Evolutionary conservation across 805 yeast species (phyloP).

Genomic region (Teunomyces tritomae): DNA sequence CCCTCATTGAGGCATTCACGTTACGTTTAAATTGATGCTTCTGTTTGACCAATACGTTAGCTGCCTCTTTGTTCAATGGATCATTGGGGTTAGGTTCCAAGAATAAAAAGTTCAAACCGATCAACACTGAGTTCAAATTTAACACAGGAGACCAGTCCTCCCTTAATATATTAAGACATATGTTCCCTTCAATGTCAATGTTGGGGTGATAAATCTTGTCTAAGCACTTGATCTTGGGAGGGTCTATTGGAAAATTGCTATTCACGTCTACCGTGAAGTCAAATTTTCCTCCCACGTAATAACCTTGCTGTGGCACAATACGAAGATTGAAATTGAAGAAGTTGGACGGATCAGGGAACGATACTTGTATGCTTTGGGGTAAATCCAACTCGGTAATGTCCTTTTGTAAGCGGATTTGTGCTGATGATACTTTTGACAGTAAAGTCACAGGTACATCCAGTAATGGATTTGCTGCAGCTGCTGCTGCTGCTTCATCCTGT

Average conservation of each 20-base stretch:
- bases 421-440: constrained; percentile 40
- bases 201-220: constrained; percentile 89
- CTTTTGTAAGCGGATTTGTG: constrained; percentile 73
- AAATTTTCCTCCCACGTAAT: constrained; percentile 68
- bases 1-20: constrained; percentile 67
- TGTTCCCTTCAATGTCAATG: constrained; percentile 85
- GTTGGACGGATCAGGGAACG: constrained; percentile 51
- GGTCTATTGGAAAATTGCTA: constrained; percentile 83
- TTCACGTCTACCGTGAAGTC: constrained; percentile 63
- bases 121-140: constrained; percentile 72
- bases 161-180: constrained; percentile 84
- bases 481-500: constrained; percentile 42
- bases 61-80: constrained; percentile 91
- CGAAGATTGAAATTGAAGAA: constrained; percentile 59
- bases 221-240: constrained; percentile 78
- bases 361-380: constrained; percentile 54
- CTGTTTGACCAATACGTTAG: constrained; percentile 46
- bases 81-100: constrained; percentile 90
- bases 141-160: constrained; percentile 97
- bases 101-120: constrained; percentile 82
- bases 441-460: background rate
- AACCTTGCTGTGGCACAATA: constrained; percentile 70
- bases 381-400: constrained; percentile 69
- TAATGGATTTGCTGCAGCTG: constrained; percentile 19
- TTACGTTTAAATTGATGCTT: constrained; percentile 47